Conservation (phyloP, 208 protist species). For the Baffinella frigidus region DNA sequence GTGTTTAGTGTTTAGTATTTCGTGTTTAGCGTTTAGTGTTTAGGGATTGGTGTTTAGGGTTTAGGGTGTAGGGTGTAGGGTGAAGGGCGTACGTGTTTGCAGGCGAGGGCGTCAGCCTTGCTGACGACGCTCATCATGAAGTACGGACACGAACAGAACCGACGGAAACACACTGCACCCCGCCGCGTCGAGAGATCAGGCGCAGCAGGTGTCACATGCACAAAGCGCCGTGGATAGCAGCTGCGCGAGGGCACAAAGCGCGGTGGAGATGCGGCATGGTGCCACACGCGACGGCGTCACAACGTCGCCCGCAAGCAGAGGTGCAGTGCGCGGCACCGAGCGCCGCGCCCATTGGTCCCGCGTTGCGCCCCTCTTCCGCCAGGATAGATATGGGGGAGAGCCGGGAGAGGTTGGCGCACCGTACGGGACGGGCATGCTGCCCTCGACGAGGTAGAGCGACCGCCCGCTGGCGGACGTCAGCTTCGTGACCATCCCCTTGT, state of each 20-base stretch:
- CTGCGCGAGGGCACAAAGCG: too few relatives aligned
- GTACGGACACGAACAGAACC: slow-evolving; percentile 24
- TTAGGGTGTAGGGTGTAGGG: too few relatives aligned
- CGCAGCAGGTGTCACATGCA: too few relatives aligned
- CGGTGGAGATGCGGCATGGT: too few relatives aligned
- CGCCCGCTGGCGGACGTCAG: background rate
- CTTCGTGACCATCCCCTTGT: slow-evolving; percentile 28
- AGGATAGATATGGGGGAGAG: background rate
- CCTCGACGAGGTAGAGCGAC: slow-evolving; percentile 39
- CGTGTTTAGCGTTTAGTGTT: too few relatives aligned
- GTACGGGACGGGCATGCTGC: background rate
- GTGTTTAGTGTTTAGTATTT: too few relatives aligned
- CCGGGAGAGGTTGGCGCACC: background rate
- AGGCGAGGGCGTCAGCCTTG: slow-evolving; percentile 1
- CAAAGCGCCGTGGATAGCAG: too few relatives aligned
- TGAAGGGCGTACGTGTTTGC: slow-evolving; percentile 56
- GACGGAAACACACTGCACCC: slow-evolving; percentile 4
- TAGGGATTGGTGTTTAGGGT: too few relatives aligned
- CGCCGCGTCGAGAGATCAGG: too few relatives aligned
- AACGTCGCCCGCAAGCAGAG: background rate
- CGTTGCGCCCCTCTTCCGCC: background rate
- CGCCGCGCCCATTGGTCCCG: too few relatives aligned
- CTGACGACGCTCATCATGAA: slow-evolving; percentile 18
- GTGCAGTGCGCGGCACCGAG: background rate
- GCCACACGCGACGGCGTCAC: too few relatives aligned